Percentiles rank a stretch among this genome's conserved stretches.
phyloP scores from a whole-genome alignment of 495 filamentous ascomycete genomes.

The Copromyces sp. region DNA sequence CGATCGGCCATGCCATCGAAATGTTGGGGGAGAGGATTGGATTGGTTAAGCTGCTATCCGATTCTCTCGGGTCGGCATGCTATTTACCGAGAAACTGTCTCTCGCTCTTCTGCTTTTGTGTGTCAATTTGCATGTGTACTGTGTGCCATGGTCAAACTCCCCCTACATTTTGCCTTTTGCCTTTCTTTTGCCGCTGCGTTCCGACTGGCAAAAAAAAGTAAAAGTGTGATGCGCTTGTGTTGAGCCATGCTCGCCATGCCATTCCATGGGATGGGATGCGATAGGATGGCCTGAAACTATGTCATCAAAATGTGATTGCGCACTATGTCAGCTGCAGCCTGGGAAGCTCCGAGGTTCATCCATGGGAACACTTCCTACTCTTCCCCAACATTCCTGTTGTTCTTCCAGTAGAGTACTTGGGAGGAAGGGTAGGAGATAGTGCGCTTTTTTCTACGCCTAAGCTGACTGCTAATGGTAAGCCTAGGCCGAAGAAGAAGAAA shows the following conservation, averaged over 20 bases:
- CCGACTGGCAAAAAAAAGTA: not conserved
- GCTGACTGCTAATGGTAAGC: not conserved
- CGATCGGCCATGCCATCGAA: not conserved
- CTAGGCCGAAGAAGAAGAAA: not conserved
- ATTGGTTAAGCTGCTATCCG: not conserved
- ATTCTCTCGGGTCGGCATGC: not conserved
- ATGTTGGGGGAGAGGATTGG: not conserved
- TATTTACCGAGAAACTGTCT: not conserved
- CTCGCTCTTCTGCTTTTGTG: not conserved
- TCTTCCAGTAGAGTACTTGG: not conserved
- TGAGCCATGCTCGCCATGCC: not conserved
- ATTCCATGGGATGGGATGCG: not conserved
- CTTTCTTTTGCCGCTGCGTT: not conserved
- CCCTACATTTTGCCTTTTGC: not conserved
- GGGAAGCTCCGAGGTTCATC: not conserved
- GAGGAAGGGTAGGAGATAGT: not conserved
- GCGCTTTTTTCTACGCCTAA: not conserved
- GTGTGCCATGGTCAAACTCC: not conserved
- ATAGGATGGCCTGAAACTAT: not conserved
- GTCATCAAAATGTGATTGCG: not conserved
- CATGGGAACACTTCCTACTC: not conserved
- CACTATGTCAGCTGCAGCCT: not conserved
- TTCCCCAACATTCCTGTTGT: not conserved
- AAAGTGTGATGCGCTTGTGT: not conserved
- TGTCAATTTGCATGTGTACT: not conserved